phyloP scores from a whole-genome alignment of 1,284 basidiomycete genomes.

The Cryptococcus sp. region DNA sequence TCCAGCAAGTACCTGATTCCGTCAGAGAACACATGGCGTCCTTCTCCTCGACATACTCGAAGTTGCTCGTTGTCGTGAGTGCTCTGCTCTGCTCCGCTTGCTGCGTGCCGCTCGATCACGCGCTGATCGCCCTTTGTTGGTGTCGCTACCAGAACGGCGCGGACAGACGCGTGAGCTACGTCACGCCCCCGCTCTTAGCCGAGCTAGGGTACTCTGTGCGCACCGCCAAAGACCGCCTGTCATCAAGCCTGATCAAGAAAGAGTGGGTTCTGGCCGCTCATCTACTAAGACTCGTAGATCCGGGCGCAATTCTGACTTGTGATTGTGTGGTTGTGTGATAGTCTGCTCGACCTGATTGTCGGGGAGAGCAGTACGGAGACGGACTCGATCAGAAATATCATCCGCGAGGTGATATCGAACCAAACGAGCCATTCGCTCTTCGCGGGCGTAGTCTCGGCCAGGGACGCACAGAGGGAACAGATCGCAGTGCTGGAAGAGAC shows the following conservation, averaged over 20 bases:
- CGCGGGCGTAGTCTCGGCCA: constrained; percentile 4
- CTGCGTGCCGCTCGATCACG: too few relatives aligned
- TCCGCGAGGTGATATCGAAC: constrained; percentile 4
- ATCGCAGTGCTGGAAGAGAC: too few relatives aligned
- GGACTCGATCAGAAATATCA: constrained; percentile 1
- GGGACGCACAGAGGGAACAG: too few relatives aligned
- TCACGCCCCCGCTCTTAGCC: constrained; percentile 18
- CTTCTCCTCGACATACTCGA: constrained; percentile 21
- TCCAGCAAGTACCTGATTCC: constrained; percentile 3
- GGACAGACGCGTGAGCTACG: constrained; percentile 12
- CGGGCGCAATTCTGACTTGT: too few relatives aligned
- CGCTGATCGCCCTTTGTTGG: not conserved
- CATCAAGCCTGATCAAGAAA: constrained; percentile 6
- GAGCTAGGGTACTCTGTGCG: constrained; percentile 15
- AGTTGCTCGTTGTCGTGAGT: constrained; percentile 23
- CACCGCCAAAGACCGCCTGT: constrained; percentile 8
- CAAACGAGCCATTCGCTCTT: constrained; percentile 13
- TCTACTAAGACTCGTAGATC: too few relatives aligned
- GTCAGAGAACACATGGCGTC: constrained; percentile 18
- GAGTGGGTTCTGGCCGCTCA: constrained; percentile 8
- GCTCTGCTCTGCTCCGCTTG: too few relatives aligned
- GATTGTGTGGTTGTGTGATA: not conserved
- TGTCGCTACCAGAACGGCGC: constrained; percentile 10
- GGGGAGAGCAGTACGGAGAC: constrained; percentile 7
- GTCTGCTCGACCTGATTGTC: constrained; percentile 10